Conservation (phyloP, 2,329 filamentous ascomycete species). For the Penicillium corylophilum region DNA sequence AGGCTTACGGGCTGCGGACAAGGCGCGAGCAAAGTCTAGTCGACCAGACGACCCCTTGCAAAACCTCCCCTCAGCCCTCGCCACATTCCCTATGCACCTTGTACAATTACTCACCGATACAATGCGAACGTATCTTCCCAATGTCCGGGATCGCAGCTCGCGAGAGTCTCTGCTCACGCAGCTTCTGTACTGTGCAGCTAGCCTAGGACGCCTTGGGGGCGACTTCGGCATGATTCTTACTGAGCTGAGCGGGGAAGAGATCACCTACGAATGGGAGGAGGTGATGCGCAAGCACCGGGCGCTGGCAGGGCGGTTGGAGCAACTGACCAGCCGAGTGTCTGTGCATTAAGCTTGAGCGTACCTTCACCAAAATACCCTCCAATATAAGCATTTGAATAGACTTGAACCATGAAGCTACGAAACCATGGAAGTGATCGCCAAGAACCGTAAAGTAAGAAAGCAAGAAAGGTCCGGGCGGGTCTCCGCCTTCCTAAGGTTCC, state of each 20-base stretch:
- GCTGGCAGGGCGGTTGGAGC: constrained; percentile 66
- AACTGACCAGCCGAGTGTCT: constrained; percentile 34
- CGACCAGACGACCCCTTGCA: constrained; percentile 34
- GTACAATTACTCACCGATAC: constrained; percentile 78
- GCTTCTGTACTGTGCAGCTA: constrained; percentile 88
- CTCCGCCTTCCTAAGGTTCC: constrained; percentile 23
- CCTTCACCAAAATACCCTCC: too few relatives aligned
- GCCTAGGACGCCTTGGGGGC: constrained; percentile 81
- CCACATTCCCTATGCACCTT: constrained; percentile 81
- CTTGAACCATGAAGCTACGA: too few relatives aligned
- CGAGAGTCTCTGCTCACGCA: constrained; percentile 88
- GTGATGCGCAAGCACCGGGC: constrained; percentile 85
- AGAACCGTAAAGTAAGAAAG: background rate
- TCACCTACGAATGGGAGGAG: constrained; percentile 71
- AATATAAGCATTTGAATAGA: too few relatives aligned
- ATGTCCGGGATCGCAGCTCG: constrained; percentile 73
- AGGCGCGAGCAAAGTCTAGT: constrained; percentile 21
- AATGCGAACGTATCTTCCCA: constrained; percentile 72
- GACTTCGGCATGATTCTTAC: constrained; percentile 91
- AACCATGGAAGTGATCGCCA: background rate
- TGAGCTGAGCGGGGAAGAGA: constrained; percentile 51
- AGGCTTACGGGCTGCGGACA: constrained; percentile 28
- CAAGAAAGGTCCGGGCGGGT: constrained; percentile 4
- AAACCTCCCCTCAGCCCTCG: constrained; percentile 70
- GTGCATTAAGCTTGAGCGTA: constrained; percentile 15